Evolutionary conservation across 306 rosid genomes (phyloP), one percentile per base, ranked within the genome.

Genomic region (Cicer pinnatifidum): DNA sequence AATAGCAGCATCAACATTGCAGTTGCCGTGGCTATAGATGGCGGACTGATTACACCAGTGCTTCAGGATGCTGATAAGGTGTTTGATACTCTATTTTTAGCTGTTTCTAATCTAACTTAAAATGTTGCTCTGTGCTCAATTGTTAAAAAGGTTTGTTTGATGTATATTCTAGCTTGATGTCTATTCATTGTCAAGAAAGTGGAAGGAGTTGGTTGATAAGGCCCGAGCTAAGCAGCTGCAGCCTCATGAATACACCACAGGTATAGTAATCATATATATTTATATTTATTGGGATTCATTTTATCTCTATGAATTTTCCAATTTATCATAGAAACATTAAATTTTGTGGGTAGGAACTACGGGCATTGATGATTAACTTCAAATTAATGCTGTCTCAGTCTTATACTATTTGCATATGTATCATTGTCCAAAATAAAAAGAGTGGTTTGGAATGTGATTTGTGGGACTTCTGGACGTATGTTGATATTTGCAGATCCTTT

Each of bases 11-110:
- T 94, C 85, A 94, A 90, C 86, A 82, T 94, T 62, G 99, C 97
- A 28, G 93, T 94, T 23, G 96, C 99, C 4, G 99, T 94, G 17
- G 99, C 99, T 40, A 88, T 76, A 6, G 97, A 94, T 16, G 97
- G 97, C 9, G 98, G 97, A 23, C 73, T 94, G 77, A 91, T 94
- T 79, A 94, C 97, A 0, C 97, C 98, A 10, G 97, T 91, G 81
- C 97, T 94, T 84, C 91, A 87, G 78, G 91, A 91, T 66, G 99
- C 97, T 23, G 96, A 94, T 82, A 94, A 94, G 99, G 97, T 94
- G 75, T 44, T 53, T 69, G 12, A 72, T 23, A 3, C 13, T 78
- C 57, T 19, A 19, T 43, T 67, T 40, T 62, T 4, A 59, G 77
- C 60, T 48, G 20, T 66, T 74, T 48, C 5, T 72, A 66, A 56